Evolutionary conservation across 2,329 filamentous ascomycete species (phyloP).

Genomic region (Alternaria burnsii): DNA sequence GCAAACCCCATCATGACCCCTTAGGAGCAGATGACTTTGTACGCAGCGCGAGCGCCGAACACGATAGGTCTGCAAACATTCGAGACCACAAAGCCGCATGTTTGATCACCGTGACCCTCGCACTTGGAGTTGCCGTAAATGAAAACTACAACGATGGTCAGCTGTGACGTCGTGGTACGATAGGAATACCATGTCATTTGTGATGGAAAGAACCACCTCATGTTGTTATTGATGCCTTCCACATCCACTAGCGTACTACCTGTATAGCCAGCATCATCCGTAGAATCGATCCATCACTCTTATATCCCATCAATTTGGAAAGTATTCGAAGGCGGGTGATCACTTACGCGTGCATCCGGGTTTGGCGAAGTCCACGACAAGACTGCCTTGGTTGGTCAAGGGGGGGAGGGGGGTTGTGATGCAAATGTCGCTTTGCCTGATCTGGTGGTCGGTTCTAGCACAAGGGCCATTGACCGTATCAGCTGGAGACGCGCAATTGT

Average conservation of each 20-base stretch:
- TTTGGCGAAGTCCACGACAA: neutral
- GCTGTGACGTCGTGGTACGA: no score
- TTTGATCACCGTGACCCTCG: neutral
- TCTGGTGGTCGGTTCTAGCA: neutral
- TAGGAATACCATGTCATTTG: no score
- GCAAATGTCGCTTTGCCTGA: neutral
- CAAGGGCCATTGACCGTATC: neutral
- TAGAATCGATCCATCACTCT: no score
- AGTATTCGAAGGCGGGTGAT: neutral
- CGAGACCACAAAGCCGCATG: neutral
- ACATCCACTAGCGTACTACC: no score
- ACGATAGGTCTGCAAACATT: neutral
- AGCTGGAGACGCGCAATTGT: neutral
- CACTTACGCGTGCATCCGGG: neutral
- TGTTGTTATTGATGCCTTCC: no score
- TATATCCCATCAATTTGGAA: no score
- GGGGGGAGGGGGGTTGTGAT: neutral
- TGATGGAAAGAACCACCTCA: no score
- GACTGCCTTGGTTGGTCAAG: neutral
- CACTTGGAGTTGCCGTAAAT: no score
- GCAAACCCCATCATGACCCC: neutral
- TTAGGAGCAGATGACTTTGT: neutral
- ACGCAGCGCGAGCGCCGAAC: neutral
- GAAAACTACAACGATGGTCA: no score
- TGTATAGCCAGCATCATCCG: no score